Percentiles rank a stretch among this genome's conserved stretches.
These are phyloP conservation scores for Closterium sp. DNA, from an alignment of 139 green algal species.

Conservation along the genomic window DNA sequence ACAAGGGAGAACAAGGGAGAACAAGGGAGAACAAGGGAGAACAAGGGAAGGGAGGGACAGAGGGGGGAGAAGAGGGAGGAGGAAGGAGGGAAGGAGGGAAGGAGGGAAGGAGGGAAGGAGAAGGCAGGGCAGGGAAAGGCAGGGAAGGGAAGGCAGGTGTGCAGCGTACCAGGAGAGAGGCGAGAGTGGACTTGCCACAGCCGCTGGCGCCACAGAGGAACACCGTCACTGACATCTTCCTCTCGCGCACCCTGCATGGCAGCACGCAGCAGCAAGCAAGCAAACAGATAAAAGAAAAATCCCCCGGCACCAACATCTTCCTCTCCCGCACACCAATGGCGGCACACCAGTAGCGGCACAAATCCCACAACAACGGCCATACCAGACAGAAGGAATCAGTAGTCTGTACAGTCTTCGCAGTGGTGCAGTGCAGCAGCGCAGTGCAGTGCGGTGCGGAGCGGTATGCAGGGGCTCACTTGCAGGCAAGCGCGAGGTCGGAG, in stretches of 20 bases:
- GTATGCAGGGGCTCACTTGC: slow-evolving; percentile 21
- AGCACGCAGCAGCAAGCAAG: neutral
- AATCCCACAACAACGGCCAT: neutral
- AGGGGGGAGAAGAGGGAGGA: too few relatives aligned
- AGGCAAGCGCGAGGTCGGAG: slow-evolving; percentile 40
- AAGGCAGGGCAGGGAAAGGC: neutral
- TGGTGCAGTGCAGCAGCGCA: too few relatives aligned
- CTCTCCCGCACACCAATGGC: too few relatives aligned
- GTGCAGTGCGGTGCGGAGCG: neutral
- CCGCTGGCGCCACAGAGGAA: slow-evolving; percentile 86
- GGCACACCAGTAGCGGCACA: too few relatives aligned
- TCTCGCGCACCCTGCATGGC: slow-evolving; percentile 49
- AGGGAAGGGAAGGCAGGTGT: neutral
- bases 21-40: too few relatives aligned
- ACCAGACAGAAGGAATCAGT: neutral
- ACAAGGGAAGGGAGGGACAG: too few relatives aligned
- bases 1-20: too few relatives aligned
- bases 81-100: neutral
- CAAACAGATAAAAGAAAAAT: too few relatives aligned
- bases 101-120: neutral
- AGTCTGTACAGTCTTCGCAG: too few relatives aligned
- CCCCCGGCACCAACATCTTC: too few relatives aligned
- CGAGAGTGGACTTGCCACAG: slow-evolving; percentile 92
- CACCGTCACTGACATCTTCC: slow-evolving; percentile 63
- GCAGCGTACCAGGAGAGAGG: slow-evolving; percentile 75